Evolutionary conservation across 768 basidiomycete species (phyloP), one percentile per base, ranked within the genome.

Genomic region (Mycena haematopus): DNA sequence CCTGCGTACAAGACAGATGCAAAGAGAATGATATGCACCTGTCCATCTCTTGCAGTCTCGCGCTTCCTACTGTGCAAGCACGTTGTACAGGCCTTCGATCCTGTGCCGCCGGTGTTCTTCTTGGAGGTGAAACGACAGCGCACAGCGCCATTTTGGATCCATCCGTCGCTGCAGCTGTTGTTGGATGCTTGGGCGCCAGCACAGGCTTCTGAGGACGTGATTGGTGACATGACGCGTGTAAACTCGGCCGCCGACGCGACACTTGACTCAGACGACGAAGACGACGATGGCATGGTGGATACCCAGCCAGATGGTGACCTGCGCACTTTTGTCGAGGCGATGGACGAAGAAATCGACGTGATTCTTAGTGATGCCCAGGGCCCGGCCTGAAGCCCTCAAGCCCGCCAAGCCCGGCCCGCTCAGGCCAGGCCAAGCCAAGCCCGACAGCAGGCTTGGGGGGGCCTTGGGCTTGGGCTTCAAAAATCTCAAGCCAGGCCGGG

Each of bases 1-100:
- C 38, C 38, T 8, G 17, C 38, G 4, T 40, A 40, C 38, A 40
- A 40, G 17, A 40, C 38, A 15, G 38, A 40, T 14, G 38, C 38
- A 14, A 40, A 40, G 15, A 40, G 13, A 69, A 68, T 8, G 38
- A 69, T 2, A 72, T 74, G 2, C 73, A 71, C 67, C 46, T 74
- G 72, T 53, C 73, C 72, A 17, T 49, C 6, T 14, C 36, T 73
- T 19, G 46, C 36, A 5, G 66, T 51, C 21, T 70, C 69, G 58
- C 66, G 69, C 3, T 74, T 73, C 49, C 62, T 74, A 0, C 13
- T 74, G 44, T 74, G 73, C 66, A 74, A 74, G 59, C 73, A 72
- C 53, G 53, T 69, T 36, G 69, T 74, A 0, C 73, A 73, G 42
- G 27, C 38, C 5, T 6, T 33, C 6, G 31, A 33, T 6, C 31